phyloP scores from a whole-genome alignment of 225 moss, liverwort and hornwort species.

The Straminergon stramineum region DNA sequence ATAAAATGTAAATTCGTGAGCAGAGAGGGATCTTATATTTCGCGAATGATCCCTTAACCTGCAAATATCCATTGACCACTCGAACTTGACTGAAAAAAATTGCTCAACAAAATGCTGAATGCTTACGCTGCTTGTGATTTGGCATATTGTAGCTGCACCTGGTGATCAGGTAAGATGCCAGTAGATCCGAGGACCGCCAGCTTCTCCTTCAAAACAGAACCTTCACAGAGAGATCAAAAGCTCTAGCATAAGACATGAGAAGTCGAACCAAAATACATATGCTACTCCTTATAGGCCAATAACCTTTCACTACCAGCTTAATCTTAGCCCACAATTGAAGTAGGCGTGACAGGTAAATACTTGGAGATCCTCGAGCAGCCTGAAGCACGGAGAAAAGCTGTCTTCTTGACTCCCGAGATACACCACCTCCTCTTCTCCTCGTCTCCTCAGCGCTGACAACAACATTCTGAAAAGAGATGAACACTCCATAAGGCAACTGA shows the following conservation, averaged over 20 bases:
- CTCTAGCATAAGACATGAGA: slow-evolving; percentile 2
- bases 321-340: background rate
- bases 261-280: background rate
- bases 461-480: slow-evolving; percentile 34
- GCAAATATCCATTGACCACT: background rate
- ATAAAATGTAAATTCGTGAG: slow-evolving; percentile 6
- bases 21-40: background rate
- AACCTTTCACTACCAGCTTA: background rate
- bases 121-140: slow-evolving; percentile 81
- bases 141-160: slow-evolving; percentile 78
- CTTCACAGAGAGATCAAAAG: slow-evolving; percentile 19
- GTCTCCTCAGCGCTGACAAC: slow-evolving; percentile 80
- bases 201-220: slow-evolving; percentile 90
- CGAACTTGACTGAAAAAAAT: background rate
- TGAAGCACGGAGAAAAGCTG: slow-evolving; percentile 95
- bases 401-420: slow-evolving; percentile 83
- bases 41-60: background rate
- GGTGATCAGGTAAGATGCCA: slow-evolving; percentile 89
- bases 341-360: slow-evolving; percentile 10
- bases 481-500: background rate
- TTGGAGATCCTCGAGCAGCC: slow-evolving; percentile 92
- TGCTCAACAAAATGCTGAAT: background rate
- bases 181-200: slow-evolving; percentile 78
- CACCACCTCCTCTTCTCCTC: slow-evolving; percentile 58
- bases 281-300: background rate